Percentiles rank a stretch among this genome's conserved stretches.
These are phyloP conservation scores for Talaromyces sp. DNA, from an alignment of 2,329 filamentous ascomycete species.

Conservation along the genomic window DNA sequence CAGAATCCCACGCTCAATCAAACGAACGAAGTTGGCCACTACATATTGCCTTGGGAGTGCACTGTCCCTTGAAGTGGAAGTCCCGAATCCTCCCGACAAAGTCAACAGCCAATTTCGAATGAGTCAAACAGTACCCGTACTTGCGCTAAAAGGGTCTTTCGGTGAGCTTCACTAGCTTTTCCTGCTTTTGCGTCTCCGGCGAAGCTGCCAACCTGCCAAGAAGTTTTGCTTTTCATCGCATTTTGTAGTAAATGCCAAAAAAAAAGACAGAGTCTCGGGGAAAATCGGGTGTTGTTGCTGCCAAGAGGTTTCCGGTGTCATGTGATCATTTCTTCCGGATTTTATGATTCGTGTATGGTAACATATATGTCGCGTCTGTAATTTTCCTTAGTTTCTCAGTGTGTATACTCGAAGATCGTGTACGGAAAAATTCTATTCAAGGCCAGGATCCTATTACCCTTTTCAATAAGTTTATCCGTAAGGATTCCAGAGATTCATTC, in stretches of 20 bases:
- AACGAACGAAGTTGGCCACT: not conserved
- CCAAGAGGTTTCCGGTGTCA: slow-evolving; percentile 7
- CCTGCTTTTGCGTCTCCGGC: not conserved
- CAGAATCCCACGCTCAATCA: not conserved
- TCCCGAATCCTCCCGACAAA: slow-evolving; percentile 9
- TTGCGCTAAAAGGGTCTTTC: not conserved
- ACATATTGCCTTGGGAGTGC: not conserved
- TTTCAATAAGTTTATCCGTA: not conserved
- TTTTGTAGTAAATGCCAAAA: not conserved
- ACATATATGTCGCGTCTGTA: not conserved
- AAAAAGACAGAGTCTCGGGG: not conserved
- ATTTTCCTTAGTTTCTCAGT: not conserved
- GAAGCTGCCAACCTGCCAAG: not conserved
- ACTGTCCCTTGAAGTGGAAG: not conserved
- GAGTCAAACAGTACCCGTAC: not conserved
- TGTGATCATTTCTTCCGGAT: not conserved
- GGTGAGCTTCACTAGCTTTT: not conserved
- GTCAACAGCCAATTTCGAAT: slow-evolving; percentile 1
- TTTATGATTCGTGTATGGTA: not conserved
- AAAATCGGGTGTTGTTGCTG: not conserved
- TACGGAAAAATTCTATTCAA: not conserved
- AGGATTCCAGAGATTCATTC: not conserved
- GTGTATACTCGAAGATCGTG: not conserved
- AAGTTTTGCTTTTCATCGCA: not conserved
- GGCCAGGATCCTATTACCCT: not conserved